Evolutionary conservation across 2,329 filamentous ascomycete species (phyloP).

Genomic region (Dichotomopilus funicola): DNA sequence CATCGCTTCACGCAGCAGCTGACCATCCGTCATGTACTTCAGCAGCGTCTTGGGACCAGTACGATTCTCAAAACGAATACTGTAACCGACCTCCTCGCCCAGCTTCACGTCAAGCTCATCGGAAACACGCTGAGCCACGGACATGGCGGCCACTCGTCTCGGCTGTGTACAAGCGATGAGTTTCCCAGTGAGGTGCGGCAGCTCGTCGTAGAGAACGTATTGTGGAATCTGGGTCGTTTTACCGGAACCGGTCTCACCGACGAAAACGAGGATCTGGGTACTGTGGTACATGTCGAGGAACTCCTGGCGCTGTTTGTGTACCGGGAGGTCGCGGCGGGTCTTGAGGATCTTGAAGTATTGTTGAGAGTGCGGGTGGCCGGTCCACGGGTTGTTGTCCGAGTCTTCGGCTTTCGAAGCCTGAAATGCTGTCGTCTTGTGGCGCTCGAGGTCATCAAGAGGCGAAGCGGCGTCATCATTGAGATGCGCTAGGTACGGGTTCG

Average conservation of each 20-base stretch:
- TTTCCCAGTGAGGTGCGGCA: constrained; percentile 78
- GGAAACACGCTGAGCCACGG: constrained; percentile 94
- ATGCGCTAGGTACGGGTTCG: constrained; percentile 90
- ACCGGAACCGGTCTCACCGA: constrained; percentile 97
- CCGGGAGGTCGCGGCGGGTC: constrained; percentile 75
- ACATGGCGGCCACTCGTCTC: constrained; percentile 96
- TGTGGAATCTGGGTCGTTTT: constrained; percentile 99
- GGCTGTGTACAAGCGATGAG: constrained; percentile 97
- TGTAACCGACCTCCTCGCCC: constrained; percentile 95
- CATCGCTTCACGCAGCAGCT: constrained; percentile 94
- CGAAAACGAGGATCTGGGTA: constrained; percentile 94
- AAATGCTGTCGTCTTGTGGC: constrained; percentile 72
- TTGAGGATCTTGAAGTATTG: constrained; percentile 89
- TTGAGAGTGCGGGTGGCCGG: constrained; percentile 64
- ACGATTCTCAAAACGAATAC: constrained; percentile 96
- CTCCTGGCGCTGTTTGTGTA: constrained; percentile 89
- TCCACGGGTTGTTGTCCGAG: constrained; percentile 80
- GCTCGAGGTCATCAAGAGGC: constrained; percentile 60
- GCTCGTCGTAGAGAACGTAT: constrained; percentile 94
- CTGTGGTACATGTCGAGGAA: constrained; percentile 90
- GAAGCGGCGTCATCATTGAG: constrained; percentile 57
- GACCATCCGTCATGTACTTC: constrained; percentile 99
- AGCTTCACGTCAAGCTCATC: constrained; percentile 92
- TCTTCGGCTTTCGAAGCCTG: constrained; percentile 72
- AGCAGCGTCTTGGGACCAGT: constrained; percentile 83